Percentiles rank a stretch among this genome's conserved stretches.
These are phyloP conservation scores for Phytomonas sp. DNA, from an alignment of 208 protist species.

Conservation along the genomic window DNA sequence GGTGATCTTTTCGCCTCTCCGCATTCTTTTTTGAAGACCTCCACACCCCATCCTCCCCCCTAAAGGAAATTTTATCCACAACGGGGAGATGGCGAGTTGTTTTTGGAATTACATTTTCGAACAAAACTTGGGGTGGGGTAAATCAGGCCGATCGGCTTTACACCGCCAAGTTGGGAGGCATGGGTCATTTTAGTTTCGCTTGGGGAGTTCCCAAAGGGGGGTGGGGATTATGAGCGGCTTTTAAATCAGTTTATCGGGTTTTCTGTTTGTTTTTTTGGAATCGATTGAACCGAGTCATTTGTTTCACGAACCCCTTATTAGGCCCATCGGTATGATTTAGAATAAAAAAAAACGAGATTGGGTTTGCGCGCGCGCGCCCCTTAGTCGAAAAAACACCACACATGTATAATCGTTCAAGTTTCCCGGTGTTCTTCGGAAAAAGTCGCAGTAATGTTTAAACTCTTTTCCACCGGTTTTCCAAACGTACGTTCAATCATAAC, in stretches of 20 bases:
- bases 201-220: too few species aligned
- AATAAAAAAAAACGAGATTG: constrained; percentile 34
- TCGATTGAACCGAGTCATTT: constrained; percentile 21
- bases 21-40: too few species aligned
- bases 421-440: constrained; percentile 33
- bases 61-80: too few species aligned
- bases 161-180: constrained; percentile 38
- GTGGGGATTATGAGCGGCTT: too few species aligned
- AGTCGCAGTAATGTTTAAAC: constrained; percentile 45
- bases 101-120: too few species aligned
- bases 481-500: constrained; percentile 39
- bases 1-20: too few species aligned
- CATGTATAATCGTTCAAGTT: constrained; percentile 33
- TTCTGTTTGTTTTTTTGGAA: too few species aligned
- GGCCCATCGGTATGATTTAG: constrained; percentile 31
- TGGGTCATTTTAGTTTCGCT: constrained; percentile 33
- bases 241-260: too few species aligned
- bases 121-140: constrained; percentile 34
- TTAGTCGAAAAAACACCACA: constrained; percentile 36
- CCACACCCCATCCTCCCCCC: too few species aligned
- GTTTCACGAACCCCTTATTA: constrained; percentile 13
- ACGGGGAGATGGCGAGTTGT: too few species aligned
- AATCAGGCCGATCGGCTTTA: constrained; percentile 37
- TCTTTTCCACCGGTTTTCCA: constrained; percentile 26
- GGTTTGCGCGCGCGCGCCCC: constrained; percentile 16